phyloP scores from a whole-genome alignment of 108 stramenopile species.

The Bacterosira constricta region DNA sequence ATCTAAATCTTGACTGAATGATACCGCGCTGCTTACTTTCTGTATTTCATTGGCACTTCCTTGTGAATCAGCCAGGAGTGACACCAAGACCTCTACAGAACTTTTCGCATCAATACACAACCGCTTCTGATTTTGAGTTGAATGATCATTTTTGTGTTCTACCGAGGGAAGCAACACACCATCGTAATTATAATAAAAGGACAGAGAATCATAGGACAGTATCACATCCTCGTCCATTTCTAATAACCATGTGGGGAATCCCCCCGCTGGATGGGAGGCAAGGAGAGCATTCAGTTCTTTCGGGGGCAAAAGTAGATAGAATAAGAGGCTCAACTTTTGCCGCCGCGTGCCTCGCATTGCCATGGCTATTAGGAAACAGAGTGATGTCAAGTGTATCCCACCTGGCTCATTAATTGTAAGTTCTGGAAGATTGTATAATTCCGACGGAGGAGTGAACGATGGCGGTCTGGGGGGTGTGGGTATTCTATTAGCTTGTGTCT shows the following conservation, averaged over 20 bases:
- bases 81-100: slow-evolving; percentile 24
- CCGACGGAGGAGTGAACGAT: slow-evolving; percentile 33
- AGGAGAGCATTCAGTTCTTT: slow-evolving; percentile 53
- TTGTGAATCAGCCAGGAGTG: slow-evolving; percentile 7
- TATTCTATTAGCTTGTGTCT: not conserved
- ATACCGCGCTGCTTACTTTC: too few species aligned
- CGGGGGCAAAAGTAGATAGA: slow-evolving; percentile 69
- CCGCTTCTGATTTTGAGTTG: not conserved
- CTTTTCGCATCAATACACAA: slow-evolving; percentile 29
- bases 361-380: slow-evolving; percentile 62
- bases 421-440: slow-evolving; percentile 30
- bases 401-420: slow-evolving; percentile 34
- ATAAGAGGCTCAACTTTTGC: slow-evolving; percentile 74
- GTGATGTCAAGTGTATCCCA: slow-evolving; percentile 58
- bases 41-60: too few species aligned
- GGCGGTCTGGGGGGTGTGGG: slow-evolving; percentile 22
- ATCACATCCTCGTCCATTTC: slow-evolving; percentile 68
- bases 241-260: slow-evolving; percentile 75
- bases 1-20: too few species aligned
- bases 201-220: slow-evolving; percentile 63
- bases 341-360: slow-evolving; percentile 71
- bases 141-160: not conserved
- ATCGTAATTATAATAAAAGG: slow-evolving; percentile 75
- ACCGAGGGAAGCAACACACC: slow-evolving; percentile 44
- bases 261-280: slow-evolving; percentile 74